These are phyloP conservation scores for Epithele typhae DNA, from an alignment of 768 basidiomycete species.

Conservation along the genomic window DNA sequence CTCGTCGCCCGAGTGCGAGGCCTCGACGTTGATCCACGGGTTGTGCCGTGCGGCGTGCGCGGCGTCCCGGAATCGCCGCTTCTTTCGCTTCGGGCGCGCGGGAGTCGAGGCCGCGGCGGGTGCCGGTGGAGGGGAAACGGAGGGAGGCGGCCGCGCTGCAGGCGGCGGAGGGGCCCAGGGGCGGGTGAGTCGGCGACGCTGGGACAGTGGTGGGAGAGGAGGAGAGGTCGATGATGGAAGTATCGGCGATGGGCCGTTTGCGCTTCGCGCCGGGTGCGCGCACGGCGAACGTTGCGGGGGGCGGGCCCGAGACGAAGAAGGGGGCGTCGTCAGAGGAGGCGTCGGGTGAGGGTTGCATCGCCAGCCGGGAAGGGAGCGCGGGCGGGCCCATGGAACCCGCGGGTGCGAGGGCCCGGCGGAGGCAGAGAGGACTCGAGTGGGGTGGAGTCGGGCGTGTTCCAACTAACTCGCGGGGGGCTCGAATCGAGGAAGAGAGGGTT, in stretches of 20 bases:
- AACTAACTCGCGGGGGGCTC: too few relatives aligned
- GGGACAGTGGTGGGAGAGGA: constrained; percentile 22
- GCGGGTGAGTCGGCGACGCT: constrained; percentile 16
- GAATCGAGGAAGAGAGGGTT: constrained; percentile 9
- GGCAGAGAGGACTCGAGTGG: background rate
- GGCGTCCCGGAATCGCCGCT: constrained; percentile 25
- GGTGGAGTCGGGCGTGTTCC: too few relatives aligned
- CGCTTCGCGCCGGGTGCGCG: constrained; percentile 33
- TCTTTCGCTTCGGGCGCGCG: constrained; percentile 17
- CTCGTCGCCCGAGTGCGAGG: constrained; percentile 79
- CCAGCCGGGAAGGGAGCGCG: constrained; percentile 27
- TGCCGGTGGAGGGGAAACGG: constrained; percentile 4
- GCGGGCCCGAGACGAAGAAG: too few relatives aligned
- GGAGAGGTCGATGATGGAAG: constrained; percentile 20
- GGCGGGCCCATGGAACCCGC: constrained; percentile 30
- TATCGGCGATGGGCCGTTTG: constrained; percentile 20
- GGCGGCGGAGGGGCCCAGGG: constrained; percentile 29
- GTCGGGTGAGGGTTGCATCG: constrained; percentile 8
- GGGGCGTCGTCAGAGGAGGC: too few relatives aligned
- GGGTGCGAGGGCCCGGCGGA: background rate
- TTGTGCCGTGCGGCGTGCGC: constrained; percentile 34
- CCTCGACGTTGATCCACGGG: constrained; percentile 63
- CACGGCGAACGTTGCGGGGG: constrained; percentile 42
- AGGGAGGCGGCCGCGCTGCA: constrained; percentile 16
- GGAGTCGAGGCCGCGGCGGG: background rate